Evolutionary conservation across 2,329 filamentous ascomycete genomes (phyloP).

Genomic region (Alternaria longipes): DNA sequence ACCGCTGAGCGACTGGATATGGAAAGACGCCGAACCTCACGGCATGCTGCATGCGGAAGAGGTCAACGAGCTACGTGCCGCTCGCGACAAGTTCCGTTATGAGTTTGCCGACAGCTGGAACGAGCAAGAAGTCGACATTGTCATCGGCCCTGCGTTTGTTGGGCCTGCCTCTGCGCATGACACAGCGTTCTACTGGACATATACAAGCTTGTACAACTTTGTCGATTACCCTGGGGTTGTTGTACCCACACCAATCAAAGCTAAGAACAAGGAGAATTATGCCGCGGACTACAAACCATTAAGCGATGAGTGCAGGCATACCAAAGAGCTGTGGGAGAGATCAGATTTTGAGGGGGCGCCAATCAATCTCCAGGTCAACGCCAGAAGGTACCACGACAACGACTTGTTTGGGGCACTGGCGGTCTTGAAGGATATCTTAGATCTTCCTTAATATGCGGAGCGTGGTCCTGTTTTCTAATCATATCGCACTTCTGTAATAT

Average conservation of each 20-base stretch:
- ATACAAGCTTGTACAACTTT: conserved; percentile 30
- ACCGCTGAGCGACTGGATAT: conserved; percentile 51
- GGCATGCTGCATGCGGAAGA: conserved; percentile 22
- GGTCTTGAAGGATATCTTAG: conserved; percentile 26
- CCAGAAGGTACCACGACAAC: conserved; percentile 33
- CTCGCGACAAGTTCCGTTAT: conserved; percentile 25
- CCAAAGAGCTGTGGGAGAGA: conserved; percentile 31
- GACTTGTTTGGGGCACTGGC: conserved; percentile 32
- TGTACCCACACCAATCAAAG: conserved; percentile 28
- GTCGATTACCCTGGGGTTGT: conserved; percentile 34
- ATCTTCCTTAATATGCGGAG: conserved; percentile 14
- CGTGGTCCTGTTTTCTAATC: no score
- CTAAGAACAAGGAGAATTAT: conserved; percentile 25
- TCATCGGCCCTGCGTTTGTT: conserved; percentile 32
- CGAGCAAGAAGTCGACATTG: conserved; percentile 32
- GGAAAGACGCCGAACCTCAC: conserved; percentile 13
- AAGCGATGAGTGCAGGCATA: conserved; percentile 31
- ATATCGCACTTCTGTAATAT: background rate
- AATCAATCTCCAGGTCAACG: conserved; percentile 31
- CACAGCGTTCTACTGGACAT: conserved; percentile 35
- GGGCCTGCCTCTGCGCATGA: conserved; percentile 33
- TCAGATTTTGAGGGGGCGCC: conserved; percentile 32
- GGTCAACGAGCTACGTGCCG: conserved; percentile 18
- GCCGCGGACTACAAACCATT: conserved; percentile 22
- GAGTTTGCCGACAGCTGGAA: conserved; percentile 28